Percentiles rank a stretch among this genome's conserved stretches.
Conservation (phyloP, 768 basidiomycete species). For the Pleurotus cornucopiae region DNA sequence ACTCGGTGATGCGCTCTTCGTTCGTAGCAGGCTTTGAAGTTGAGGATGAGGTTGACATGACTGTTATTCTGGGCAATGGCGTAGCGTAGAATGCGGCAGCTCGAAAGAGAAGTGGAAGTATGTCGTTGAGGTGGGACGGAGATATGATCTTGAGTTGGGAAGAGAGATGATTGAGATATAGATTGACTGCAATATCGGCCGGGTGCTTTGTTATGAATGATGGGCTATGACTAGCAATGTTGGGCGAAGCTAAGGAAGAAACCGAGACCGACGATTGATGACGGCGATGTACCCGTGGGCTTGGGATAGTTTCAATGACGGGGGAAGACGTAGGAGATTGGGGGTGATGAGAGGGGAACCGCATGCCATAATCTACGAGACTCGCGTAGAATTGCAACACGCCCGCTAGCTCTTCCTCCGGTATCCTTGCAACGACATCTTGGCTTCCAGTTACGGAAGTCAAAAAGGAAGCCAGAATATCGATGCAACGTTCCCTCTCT, state of each 20-base stretch:
- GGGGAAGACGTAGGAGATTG: slow-evolving; percentile 28
- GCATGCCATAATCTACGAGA: slow-evolving; percentile 52
- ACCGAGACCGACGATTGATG: slow-evolving; percentile 61
- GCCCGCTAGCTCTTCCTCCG: slow-evolving; percentile 52
- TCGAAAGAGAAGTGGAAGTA: slow-evolving; percentile 74
- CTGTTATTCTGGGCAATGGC: slow-evolving; percentile 64
- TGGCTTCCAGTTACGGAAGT: slow-evolving; percentile 42
- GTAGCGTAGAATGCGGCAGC: slow-evolving; percentile 60
- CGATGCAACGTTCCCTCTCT: slow-evolving; percentile 64
- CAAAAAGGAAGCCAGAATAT: slow-evolving; percentile 56
- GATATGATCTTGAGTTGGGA: slow-evolving; percentile 58
- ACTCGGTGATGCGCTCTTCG: slow-evolving; percentile 57
- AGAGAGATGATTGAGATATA: slow-evolving; percentile 64
- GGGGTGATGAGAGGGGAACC: slow-evolving; percentile 20
- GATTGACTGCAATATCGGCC: slow-evolving; percentile 56
- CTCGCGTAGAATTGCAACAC: slow-evolving; percentile 58
- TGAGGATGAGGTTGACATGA: slow-evolving; percentile 35
- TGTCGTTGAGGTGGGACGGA: slow-evolving; percentile 44
- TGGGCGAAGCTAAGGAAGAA: slow-evolving; percentile 31
- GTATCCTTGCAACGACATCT: slow-evolving; percentile 55
- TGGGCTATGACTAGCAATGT: slow-evolving; percentile 12
- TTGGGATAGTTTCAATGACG: slow-evolving; percentile 24
- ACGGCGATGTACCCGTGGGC: slow-evolving; percentile 43
- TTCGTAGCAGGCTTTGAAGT: slow-evolving; percentile 20
- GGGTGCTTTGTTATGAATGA: slow-evolving; percentile 36